Evolutionary conservation across 129 eudicot species (phyloP), one percentile per base, ranked within the genome.

Genomic region (Flaveria brownii): DNA sequence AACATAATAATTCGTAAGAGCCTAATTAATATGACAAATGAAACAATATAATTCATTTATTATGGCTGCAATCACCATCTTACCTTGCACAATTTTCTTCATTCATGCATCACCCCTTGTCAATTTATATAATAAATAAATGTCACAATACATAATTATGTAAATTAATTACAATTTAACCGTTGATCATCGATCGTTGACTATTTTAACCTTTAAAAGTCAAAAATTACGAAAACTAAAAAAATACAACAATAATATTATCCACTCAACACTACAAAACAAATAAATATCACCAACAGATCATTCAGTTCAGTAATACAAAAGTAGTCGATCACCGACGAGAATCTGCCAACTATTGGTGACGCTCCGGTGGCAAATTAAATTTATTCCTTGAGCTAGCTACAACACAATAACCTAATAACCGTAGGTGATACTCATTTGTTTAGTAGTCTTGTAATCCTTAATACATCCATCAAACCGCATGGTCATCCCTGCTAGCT

Each of bases 401-500:
- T 33, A 33, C 6, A 33, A 33, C 39, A 33, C 39, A 33, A 33
- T 33, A 33, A 33, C 39, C 39, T 33, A 33, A 33, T 33, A 2
- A 28, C 33, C 33, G 33, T 33, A 33, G 39, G 39, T 4, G 39
- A 33, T 33, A 33, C 6, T 33, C 6, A 33, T 33, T 28, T 33
- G 6, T 33, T 33, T 33, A 4, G 6, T 33, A 33, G 39, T 33
- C 6, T 0, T 5, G 18, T 71, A 55, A 68, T 46, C 52, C 45
- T 57, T 61, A 66, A 17, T 41, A 51, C 45, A 20, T 49, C 49
- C 63, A 86, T 89, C 75, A 84, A 63, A 72, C 60, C 2, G 30
- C 80, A 62, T 80, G 87, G 70, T 82, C 50, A 45, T 45, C 87
- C 77, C 81, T 74, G 57, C 85, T 87, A 39, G 87, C 88, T 68